Base-by-base conservation (phyloP, 768 basidiomycete genomes). In the Boletus pseudo-olivaceus region DNA sequence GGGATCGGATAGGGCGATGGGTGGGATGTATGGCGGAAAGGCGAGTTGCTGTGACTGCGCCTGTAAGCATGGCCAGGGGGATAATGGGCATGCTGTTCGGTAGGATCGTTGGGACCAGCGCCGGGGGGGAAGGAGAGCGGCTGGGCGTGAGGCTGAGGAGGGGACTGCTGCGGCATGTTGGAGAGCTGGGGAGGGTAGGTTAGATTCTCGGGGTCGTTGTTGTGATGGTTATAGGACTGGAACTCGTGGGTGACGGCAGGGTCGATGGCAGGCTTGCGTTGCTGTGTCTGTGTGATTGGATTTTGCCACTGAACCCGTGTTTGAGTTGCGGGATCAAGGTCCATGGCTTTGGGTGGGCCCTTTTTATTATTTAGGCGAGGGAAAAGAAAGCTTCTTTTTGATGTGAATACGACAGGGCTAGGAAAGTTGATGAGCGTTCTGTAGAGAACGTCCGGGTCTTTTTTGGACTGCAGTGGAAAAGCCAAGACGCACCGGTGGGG, bases 1-100 rank as follows among this genome's bases (percentile, higher is more conserved):
- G 71, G 59, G 67, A 75, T 63, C 67, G 74, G 62, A 63, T 66
- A 65, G 69, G 72, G 68, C 67, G 73, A 62, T 72, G 72, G 61
- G 70, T 69, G 62, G 56, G 74, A 66, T 70, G 72, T 72, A 71
- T 77, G 61, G 68, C 62, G 64, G 71, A 62, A 68, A 51, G 68
- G 69, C 29, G 62, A 67, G 62, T 67, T 66, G 65, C 60, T 63
- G 56, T 65, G 63, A 33, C 68, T 71, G 14, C 70, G 60, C 55
- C 65, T 63, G 35, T 71, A 72, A 6, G 71, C 64, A 51, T 70
- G 70, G 49, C 65, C 69, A 30, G 70, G 61, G 38, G 69, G 67
- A 43, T 62, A 78, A 58, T 65, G 74, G 60, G 61, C 72, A 10
- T 70, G 68, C 26, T 69, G 67, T 26, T 69, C 67, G 5, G 57